phyloP scores from a whole-genome alignment of 2,329 filamentous ascomycete genomes.

The Tricladium varicosporioides region DNA sequence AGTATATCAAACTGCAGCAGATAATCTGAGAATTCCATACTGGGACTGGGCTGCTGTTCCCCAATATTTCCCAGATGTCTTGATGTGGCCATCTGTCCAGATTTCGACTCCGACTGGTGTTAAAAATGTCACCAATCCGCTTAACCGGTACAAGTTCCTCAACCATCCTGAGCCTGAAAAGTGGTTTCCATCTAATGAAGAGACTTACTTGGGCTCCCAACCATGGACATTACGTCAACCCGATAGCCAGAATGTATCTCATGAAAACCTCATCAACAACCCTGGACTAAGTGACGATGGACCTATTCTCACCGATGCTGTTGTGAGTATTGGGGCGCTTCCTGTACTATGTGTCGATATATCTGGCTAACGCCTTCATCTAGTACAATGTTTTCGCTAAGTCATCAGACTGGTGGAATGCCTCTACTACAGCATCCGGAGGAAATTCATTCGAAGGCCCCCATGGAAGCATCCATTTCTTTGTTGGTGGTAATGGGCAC shows the following conservation, averaged over 20 bases:
- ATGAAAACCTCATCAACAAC: neutral
- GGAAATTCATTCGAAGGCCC: constrained; percentile 42
- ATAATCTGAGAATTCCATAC: constrained; percentile 42
- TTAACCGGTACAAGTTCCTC: constrained; percentile 49
- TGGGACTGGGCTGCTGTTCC: constrained; percentile 46
- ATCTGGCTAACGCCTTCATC: constrained; percentile 26
- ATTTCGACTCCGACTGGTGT: constrained; percentile 25
- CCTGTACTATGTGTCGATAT: constrained; percentile 47
- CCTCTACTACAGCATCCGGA: constrained; percentile 37
- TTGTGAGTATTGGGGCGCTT: constrained; percentile 42
- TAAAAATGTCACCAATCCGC: constrained; percentile 44
- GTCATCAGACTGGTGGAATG: constrained; percentile 35
- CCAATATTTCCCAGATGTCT: constrained; percentile 41
- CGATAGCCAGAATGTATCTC: neutral
- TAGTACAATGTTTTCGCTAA: constrained; percentile 42
- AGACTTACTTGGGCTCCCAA: neutral
- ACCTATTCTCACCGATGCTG: constrained; percentile 53
- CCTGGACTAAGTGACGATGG: neutral
- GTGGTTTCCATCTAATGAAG: constrained; percentile 30
- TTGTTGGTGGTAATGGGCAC: constrained; percentile 33
- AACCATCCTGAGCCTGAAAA: constrained; percentile 31
- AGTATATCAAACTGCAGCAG: constrained; percentile 41
- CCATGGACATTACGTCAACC: constrained; percentile 3
- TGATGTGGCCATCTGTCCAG: constrained; percentile 28
- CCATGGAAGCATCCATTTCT: constrained; percentile 41